Conservation (phyloP, 164 flowering plant species). For the Magnolia sinica region DNA sequence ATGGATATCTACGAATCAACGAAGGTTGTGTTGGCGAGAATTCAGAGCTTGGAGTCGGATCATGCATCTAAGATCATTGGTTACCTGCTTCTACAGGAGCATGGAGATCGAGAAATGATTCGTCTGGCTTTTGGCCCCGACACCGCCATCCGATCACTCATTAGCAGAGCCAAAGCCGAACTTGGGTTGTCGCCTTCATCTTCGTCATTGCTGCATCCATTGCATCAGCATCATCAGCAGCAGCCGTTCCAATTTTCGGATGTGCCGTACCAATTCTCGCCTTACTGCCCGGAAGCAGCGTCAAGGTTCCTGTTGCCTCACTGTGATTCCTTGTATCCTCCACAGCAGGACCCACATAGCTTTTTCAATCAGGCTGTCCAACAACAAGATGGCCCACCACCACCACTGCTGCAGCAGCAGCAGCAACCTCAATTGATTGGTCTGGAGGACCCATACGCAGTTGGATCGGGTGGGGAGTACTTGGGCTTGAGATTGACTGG, state of each 20-base stretch:
- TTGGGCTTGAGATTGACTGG: constrained; percentile 4
- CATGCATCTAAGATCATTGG: constrained; percentile 56
- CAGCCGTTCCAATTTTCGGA: constrained; percentile 23
- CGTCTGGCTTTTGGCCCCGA: constrained; percentile 63
- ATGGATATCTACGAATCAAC: constrained; percentile 70
- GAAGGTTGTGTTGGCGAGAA: constrained; percentile 46
- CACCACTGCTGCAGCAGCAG: not conserved
- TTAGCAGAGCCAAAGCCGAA: constrained; percentile 38
- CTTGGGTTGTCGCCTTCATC: constrained; percentile 24
- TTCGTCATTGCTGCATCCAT: constrained; percentile 31
- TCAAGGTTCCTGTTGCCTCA: not conserved
- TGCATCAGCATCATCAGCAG: constrained; percentile 15
- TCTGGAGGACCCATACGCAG: not conserved
- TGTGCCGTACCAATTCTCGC: constrained; percentile 32
- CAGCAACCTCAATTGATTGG: not conserved
- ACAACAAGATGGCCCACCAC: not conserved
- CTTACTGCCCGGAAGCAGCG: constrained; percentile 30
- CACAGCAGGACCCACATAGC: not conserved
- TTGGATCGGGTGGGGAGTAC: not conserved
- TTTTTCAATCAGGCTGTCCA: not conserved
- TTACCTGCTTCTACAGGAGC: constrained; percentile 46
- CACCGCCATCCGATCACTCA: constrained; percentile 29
- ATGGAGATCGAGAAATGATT: constrained; percentile 57
- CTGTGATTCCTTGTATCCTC: not conserved
- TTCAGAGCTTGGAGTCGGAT: constrained; percentile 58